These are phyloP conservation scores for Aspergillus pseudoterreus DNA, from an alignment of 2,329 filamentous ascomycete genomes.

Conservation along the genomic window DNA sequence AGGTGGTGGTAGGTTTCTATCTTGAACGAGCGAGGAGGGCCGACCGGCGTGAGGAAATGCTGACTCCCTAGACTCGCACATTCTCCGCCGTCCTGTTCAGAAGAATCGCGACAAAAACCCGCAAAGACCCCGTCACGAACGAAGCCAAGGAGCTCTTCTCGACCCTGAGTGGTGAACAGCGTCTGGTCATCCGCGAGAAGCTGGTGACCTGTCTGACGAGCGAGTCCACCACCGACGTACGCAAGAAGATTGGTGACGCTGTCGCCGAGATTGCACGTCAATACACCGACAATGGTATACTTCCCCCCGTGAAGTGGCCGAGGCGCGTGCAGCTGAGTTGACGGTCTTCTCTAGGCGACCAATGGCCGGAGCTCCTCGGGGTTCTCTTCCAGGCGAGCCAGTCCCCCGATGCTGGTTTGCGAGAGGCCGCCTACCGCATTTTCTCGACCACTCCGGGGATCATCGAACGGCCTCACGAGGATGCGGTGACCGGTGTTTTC, in stretches of 20 bases:
- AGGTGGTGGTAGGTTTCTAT: conserved; percentile 60
- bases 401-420: conserved; percentile 74
- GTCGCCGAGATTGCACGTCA: conserved; percentile 93
- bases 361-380: conserved; percentile 85
- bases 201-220: conserved; percentile 71
- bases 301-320: not conserved
- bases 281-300: conserved; percentile 81
- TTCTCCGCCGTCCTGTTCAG: conserved; percentile 94
- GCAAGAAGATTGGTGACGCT: conserved; percentile 97
- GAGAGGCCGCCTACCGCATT: conserved; percentile 90
- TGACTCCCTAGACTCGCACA: conserved; percentile 65
- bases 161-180: conserved; percentile 69
- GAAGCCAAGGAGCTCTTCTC: conserved; percentile 81
- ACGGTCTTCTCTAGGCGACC: conserved; percentile 56
- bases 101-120: conserved; percentile 83
- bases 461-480: conserved; percentile 93
- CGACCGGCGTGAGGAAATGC: too few relatives aligned
- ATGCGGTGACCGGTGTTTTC: conserved; percentile 83
- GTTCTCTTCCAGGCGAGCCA: conserved; percentile 88
- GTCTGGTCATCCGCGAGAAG: conserved; percentile 75
- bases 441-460: conserved; percentile 93
- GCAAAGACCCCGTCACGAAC: conserved; percentile 66
- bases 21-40: not conserved
- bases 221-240: conserved; percentile 70
- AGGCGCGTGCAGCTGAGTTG: not conserved